These are phyloP conservation scores for Fusarium nodosum DNA, from an alignment of 2,329 filamentous ascomycete genomes.

Conservation along the genomic window DNA sequence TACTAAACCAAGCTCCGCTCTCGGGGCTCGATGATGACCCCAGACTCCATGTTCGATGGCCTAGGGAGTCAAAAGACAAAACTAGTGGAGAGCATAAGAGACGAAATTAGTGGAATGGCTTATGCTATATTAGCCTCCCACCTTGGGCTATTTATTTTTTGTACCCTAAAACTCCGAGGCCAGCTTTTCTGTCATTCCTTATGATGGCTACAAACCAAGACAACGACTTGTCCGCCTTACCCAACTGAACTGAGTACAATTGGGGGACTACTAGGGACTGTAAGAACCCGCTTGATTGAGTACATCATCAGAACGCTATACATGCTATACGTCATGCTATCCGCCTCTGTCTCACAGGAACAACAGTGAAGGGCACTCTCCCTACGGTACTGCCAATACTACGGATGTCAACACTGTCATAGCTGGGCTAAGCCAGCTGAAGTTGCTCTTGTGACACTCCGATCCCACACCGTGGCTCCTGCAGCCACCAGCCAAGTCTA, in stretches of 20 bases:
- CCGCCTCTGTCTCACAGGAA: constrained; percentile 4
- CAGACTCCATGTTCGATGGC: background rate
- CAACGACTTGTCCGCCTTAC: background rate
- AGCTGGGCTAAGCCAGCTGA: background rate
- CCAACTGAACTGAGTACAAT: background rate
- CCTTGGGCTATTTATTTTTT: background rate
- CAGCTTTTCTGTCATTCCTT: background rate
- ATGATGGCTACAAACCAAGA: constrained; percentile 28
- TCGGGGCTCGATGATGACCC: constrained; percentile 25
- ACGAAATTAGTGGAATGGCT: background rate
- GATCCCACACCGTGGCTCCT: constrained; percentile 7
- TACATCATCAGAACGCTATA: background rate
- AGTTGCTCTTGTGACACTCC: constrained; percentile 34
- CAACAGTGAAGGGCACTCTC: background rate
- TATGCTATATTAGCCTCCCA: background rate
- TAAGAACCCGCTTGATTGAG: background rate
- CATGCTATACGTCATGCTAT: constrained; percentile 8
- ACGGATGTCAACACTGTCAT: background rate
- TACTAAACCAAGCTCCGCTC: constrained; percentile 23
- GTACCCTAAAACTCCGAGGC: background rate
- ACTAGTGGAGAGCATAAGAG: background rate
- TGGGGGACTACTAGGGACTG: background rate
- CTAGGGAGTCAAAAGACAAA: background rate
- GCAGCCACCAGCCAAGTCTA: constrained; percentile 2
- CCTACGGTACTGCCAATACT: background rate